Percentiles rank a stretch among this genome's conserved stretches.
Conservation (phyloP, 805 yeast genomes). For the Yarrowia osloensis region DNA sequence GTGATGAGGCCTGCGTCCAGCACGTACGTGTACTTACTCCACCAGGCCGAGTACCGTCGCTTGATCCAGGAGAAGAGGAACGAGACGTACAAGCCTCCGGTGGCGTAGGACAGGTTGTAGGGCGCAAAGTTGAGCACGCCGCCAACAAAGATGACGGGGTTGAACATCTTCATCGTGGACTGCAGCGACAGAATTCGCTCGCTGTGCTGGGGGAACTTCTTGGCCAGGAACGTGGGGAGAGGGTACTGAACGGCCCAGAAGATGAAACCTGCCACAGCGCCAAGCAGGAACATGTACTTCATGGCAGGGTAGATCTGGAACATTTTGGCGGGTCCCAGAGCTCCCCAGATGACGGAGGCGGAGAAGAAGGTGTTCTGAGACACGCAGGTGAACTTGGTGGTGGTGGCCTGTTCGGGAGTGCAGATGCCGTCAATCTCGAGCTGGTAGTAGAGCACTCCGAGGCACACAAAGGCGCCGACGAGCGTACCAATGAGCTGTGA, state of each 20-base stretch:
- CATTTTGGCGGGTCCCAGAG: conserved; percentile 49
- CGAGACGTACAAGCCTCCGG: conserved; percentile 47
- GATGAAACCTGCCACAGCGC: conserved; percentile 40
- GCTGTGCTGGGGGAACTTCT: conserved; percentile 32
- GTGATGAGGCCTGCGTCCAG: conserved; percentile 52
- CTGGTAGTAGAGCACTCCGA: conserved; percentile 42
- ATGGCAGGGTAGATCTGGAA: conserved; percentile 49
- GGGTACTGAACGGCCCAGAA: conserved; percentile 36
- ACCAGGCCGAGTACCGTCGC: conserved; percentile 50
- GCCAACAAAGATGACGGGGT: conserved; percentile 51
- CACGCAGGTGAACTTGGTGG: conserved; percentile 43
- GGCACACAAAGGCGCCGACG: conserved; percentile 38
- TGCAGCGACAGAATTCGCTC: conserved; percentile 32
- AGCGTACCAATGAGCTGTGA: conserved; percentile 40
- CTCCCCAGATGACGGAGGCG: conserved; percentile 50
- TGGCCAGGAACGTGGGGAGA: conserved; percentile 38
- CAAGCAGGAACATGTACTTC: conserved; percentile 52
- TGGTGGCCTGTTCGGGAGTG: conserved; percentile 37
- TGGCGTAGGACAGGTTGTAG: conserved; percentile 48
- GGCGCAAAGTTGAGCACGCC: conserved; percentile 50
- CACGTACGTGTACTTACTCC: conserved; percentile 56
- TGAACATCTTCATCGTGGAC: conserved; percentile 41
- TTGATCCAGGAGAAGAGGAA: conserved; percentile 51
- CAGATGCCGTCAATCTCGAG: conserved; percentile 41
- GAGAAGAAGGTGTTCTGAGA: conserved; percentile 50